These are phyloP conservation scores for Calonectria multiphialidica DNA, from an alignment of 2,329 filamentous ascomycete species.

Conservation along the genomic window DNA sequence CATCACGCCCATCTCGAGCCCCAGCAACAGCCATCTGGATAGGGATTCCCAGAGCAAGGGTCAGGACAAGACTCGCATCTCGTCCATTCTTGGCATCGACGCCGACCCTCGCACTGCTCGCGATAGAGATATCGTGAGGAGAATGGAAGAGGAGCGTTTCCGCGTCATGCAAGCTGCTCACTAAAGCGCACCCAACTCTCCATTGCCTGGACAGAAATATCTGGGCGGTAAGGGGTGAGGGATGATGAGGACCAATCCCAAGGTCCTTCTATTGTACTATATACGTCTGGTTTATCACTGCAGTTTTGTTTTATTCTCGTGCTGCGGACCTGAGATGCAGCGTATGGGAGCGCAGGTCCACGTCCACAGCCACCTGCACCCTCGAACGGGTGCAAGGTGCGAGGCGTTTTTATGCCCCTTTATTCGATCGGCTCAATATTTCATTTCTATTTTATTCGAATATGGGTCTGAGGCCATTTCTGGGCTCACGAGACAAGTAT, in stretches of 20 bases:
- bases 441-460: constrained; percentile 17
- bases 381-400: background rate
- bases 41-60: constrained; percentile 55
- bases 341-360: constrained; percentile 14
- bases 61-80: constrained; percentile 71
- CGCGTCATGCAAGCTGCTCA: constrained; percentile 47
- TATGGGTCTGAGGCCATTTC: constrained; percentile 1
- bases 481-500: constrained; percentile 39
- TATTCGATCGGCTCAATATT: constrained; percentile 30
- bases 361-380: constrained; percentile 8
- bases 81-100: constrained; percentile 72
- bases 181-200: constrained; percentile 29
- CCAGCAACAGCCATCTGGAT: constrained; percentile 55
- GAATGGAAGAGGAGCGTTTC: constrained; percentile 65
- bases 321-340: background rate
- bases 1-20: constrained; percentile 66
- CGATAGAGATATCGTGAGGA: constrained; percentile 68
- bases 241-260: constrained; percentile 15
- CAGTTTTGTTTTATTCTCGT: constrained; percentile 13
- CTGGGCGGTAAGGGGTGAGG: constrained; percentile 25
- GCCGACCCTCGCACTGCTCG: constrained; percentile 68
- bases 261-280: constrained; percentile 33
- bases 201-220: constrained; percentile 10
- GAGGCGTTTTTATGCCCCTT: constrained; percentile 32
- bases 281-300: constrained; percentile 18